Conservation (phyloP, 495 filamentous ascomycete genomes). For the Neurospora sublineolata region DNA sequence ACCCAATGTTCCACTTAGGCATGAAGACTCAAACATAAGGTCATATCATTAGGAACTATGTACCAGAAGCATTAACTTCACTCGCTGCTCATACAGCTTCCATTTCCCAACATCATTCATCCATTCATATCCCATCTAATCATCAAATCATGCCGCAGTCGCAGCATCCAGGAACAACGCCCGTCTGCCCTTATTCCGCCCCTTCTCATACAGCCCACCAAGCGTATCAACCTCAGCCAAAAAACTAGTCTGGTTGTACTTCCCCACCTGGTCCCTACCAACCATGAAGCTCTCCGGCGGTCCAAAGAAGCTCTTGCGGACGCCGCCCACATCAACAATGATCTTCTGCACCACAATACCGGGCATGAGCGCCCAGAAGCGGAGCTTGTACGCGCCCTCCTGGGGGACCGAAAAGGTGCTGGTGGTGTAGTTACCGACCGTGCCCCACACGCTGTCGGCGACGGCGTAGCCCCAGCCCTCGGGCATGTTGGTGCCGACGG, state of each 20-base stretch:
- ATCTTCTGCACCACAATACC: constrained; percentile 61
- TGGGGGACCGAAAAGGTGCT: constrained; percentile 36
- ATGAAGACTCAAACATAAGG: not conserved
- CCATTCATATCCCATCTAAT: not conserved
- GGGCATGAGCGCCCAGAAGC: constrained; percentile 51
- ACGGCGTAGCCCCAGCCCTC: constrained; percentile 47
- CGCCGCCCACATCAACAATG: constrained; percentile 56
- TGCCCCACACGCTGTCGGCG: constrained; percentile 47
- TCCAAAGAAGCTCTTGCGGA: constrained; percentile 52
- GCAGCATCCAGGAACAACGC: not conserved
- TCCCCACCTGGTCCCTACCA: constrained; percentile 30
- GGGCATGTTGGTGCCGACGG: constrained; percentile 37
- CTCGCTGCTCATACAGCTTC: not conserved
- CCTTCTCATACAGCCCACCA: constrained; percentile 2
- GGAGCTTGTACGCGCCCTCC: constrained; percentile 45
- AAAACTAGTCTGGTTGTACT: constrained; percentile 32
- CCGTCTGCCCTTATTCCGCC: not conserved
- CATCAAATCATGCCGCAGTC: not conserved
- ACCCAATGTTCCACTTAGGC: not conserved
- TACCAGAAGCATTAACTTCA: not conserved
- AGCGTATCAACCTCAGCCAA: constrained; percentile 16
- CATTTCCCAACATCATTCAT: not conserved
- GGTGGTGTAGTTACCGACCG: constrained; percentile 36
- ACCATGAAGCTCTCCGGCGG: constrained; percentile 55
- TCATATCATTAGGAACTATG: not conserved